A percentile compares a stretch with the other conserved stretches of the same genome.
phyloP scores from a whole-genome alignment of 2,329 filamentous ascomycete genomes.

The Colletotrichum sojae region DNA sequence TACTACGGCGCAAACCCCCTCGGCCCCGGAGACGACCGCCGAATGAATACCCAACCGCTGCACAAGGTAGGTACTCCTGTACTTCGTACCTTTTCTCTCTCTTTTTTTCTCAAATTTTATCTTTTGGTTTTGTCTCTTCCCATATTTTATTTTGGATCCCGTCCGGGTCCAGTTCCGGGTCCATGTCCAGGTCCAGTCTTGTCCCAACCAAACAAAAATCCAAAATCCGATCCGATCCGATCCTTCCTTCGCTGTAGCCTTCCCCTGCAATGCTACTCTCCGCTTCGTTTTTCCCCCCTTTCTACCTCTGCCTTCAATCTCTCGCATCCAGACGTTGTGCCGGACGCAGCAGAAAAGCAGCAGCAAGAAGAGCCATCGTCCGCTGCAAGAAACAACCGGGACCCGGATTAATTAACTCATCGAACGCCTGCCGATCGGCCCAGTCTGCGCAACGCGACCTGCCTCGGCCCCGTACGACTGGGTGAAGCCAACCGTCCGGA shows the following conservation, averaged over 20 bases:
- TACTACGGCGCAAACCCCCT: constrained; percentile 52
- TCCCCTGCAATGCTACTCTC: constrained; percentile 36
- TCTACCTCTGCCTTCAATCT: constrained; percentile 39
- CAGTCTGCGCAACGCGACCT: constrained; percentile 3
- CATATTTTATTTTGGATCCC: neutral
- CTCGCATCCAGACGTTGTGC: constrained; percentile 28
- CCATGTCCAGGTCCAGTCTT: too few species aligned
- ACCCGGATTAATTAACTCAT: constrained; percentile 15
- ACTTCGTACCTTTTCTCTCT: constrained; percentile 19
- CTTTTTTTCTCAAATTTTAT: constrained; percentile 16
- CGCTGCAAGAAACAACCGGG: constrained; percentile 19
- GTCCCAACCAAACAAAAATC: neutral
- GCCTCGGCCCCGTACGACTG: constrained; percentile 9
- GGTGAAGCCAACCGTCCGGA: constrained; percentile 10
- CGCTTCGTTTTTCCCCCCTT: constrained; percentile 39
- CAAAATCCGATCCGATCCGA: neutral
- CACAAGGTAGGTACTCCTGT: constrained; percentile 54
- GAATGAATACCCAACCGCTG: constrained; percentile 61
- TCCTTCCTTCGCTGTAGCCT: constrained; percentile 10
- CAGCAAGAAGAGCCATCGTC: neutral
- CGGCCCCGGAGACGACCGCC: constrained; percentile 54
- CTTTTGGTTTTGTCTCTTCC: neutral
- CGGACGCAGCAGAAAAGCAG: constrained; percentile 9
- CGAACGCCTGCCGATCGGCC: constrained; percentile 3
- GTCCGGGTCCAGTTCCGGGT: neutral